Percentiles rank a stretch among this genome's conserved stretches.
Evolutionary conservation across 306 rosid species (phyloP).

Genomic region (Vigna mungo): DNA sequence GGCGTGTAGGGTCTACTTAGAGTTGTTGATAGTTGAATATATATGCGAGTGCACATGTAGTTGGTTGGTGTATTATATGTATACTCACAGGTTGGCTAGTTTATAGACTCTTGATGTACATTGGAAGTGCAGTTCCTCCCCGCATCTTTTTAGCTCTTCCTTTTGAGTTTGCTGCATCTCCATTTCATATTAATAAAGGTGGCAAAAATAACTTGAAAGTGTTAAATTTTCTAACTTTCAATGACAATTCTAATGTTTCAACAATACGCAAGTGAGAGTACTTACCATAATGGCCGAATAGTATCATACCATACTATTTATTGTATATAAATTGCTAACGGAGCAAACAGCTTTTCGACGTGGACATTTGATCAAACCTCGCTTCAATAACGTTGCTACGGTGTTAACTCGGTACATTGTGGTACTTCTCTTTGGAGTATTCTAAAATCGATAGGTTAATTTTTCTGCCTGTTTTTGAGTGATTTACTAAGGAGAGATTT

Average conservation of each 20-base stretch:
- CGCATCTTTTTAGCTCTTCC: not conserved
- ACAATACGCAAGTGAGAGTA: no score
- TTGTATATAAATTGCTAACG: no score
- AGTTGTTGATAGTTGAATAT: conserved; percentile 30
- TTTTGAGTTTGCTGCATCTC: not conserved
- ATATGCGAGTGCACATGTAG: conserved; percentile 31
- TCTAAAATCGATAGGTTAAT: no score
- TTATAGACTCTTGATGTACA: conserved; percentile 34
- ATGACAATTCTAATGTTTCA: not conserved
- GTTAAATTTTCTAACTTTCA: not conserved
- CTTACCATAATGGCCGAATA: no score
- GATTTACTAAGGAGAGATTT: no score
- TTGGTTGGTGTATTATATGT: conserved; percentile 42
- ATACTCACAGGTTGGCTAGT: conserved; percentile 26
- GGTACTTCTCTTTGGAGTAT: no score
- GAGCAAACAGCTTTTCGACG: no score
- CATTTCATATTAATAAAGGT: not conserved
- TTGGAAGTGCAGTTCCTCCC: conserved; percentile 5
- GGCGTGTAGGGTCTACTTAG: conserved; percentile 46
- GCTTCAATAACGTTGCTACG: no score
- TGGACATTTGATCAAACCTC: no score
- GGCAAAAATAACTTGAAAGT: not conserved
- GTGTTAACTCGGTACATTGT: no score
- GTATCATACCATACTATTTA: no score
- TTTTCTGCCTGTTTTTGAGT: no score